These are phyloP conservation scores for Candolleomyces efflorescens DNA, from an alignment of 768 basidiomycete species.

Conservation along the genomic window DNA sequence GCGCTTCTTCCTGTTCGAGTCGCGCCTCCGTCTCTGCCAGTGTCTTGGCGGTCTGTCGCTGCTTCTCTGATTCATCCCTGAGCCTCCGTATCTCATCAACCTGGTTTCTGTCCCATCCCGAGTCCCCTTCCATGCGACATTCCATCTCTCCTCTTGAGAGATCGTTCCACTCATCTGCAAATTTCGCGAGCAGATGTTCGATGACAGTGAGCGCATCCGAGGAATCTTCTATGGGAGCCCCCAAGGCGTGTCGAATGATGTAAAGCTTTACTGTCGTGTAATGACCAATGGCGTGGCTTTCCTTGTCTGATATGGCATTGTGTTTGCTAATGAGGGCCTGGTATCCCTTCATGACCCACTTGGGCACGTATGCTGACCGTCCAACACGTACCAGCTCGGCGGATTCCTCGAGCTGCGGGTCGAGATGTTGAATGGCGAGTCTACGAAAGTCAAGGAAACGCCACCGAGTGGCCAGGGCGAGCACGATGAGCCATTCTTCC, in stretches of 20 bases:
- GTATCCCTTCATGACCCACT: conserved; percentile 1
- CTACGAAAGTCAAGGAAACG: conserved; percentile 1
- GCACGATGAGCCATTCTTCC: conserved; percentile 2
- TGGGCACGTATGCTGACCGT: conserved; percentile 43
- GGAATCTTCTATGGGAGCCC: too few species aligned
- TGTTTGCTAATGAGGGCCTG: neutral
- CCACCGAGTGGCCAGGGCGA: neutral
- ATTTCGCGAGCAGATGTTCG: too few species aligned
- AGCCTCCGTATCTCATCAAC: too few species aligned
- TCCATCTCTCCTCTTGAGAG: too few species aligned
- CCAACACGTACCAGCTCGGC: conserved; percentile 42
- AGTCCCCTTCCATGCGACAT: too few species aligned
- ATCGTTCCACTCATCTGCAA: too few species aligned
- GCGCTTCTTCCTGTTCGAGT: too few species aligned
- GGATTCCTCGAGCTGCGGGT: neutral
- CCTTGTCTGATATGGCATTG: conserved; percentile 2
- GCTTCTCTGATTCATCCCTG: too few species aligned
- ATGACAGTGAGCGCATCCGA: too few species aligned
- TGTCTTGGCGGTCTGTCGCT: too few species aligned
- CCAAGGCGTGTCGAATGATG: neutral
- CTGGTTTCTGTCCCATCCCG: too few species aligned
- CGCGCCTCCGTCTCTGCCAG: too few species aligned
- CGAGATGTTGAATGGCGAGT: conserved; percentile 4
- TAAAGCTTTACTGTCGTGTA: neutral
- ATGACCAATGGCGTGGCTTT: conserved; percentile 9